Base-by-base conservation (phyloP, 2,329 filamentous ascomycete species). In the Exutisphaerella laricina region DNA sequence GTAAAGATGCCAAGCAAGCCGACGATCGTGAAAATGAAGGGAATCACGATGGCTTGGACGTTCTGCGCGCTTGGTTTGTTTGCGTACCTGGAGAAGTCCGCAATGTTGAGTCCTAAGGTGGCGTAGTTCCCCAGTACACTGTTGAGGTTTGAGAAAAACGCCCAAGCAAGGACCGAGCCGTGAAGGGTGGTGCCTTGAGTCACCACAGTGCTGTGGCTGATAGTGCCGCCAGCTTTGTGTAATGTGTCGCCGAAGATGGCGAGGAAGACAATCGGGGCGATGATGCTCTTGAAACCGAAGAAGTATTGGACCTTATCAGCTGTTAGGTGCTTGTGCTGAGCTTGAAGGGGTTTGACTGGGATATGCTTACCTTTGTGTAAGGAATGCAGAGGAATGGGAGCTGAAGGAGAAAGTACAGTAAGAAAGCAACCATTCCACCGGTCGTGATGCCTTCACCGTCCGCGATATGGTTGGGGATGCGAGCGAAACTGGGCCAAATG, bases 401-500 rank as follows among this genome's bases (percentile, higher is more conserved):
- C 54, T 77, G 74, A 1, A 75, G 50, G 0, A 73, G 54, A 70
- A 72, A 78, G 51, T 75, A 78, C 12, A 80, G 55, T 43, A 80
- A 70, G 54, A 77, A 78, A 21, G 66, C 68, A 31, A 76, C 58
- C 71, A 81, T 71, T 4, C 72, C 73, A 40, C 73, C 66, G 1
- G 72, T 77, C 2, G 70, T 71, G 28, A 79, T 78, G 10, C 77
- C 77, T 32, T 73, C 66, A 9, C 53, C 60, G 1, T 59, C 62
- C 0, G 74, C 68, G 13, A 81, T 69, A 14, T 64, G 60, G 51
- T 81, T 79, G 0, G 67, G 65, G 9, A 80, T 66, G 0, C 64
- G 66, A 1, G 65, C 59, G 49, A 77, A 80, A 12, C 70, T 73
- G 0, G 78, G 77, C 73, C 76, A 79, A 48, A 78, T 77, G 0